Base-by-base conservation (phyloP, 2,329 filamentous ascomycete genomes). In the Microascus cirrosus region DNA sequence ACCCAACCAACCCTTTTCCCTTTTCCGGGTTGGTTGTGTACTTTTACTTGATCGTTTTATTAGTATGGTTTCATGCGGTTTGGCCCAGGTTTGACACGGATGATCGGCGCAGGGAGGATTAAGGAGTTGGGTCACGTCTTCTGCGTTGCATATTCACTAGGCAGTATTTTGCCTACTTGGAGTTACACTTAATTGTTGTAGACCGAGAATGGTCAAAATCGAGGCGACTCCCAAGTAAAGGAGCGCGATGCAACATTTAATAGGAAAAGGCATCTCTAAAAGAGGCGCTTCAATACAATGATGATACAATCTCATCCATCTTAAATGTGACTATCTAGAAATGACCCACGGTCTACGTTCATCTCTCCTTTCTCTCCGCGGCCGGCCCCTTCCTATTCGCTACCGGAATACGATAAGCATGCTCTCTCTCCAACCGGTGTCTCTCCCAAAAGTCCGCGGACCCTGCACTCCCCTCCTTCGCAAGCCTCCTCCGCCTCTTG, bases 381-480 rank as follows among this genome's bases (percentile, higher is more conserved):
- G 55, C 56, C 22, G 54, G 32, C 1, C 52, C 56, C 56, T 63
- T 67, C 63, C 62, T 66, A 35, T 74, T 74, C 62, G 72, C 71
- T 57, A 69, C 68, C 2, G 72, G 72, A 13, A 74, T 72, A 10
- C 63, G 61, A 59, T 74, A 74, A 10, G 69, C 72, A 20, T 65
- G 66, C 52, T 73, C 72, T 61, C 72, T 66, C 63, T 74, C 71
- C 53, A 69, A 52, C 48, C 71, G 62, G 50, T 74, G 69, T 48
- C 68, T 69, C 60, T 71, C 70, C 72, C 72, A 74, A 53, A 74
- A 74, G 53, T 74, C 72, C 35, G 35, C 50, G 24, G 56, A 53
- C 28, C 53, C 56, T 18, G 52, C 51, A 52, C 72, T 74, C 42
- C 64, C 65, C 55, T 74, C 71, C 60, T 65, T 67, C 25, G 45